Evolutionary conservation across 495 filamentous ascomycete genomes (phyloP).

Genomic region (Penicillium arizonense): DNA sequence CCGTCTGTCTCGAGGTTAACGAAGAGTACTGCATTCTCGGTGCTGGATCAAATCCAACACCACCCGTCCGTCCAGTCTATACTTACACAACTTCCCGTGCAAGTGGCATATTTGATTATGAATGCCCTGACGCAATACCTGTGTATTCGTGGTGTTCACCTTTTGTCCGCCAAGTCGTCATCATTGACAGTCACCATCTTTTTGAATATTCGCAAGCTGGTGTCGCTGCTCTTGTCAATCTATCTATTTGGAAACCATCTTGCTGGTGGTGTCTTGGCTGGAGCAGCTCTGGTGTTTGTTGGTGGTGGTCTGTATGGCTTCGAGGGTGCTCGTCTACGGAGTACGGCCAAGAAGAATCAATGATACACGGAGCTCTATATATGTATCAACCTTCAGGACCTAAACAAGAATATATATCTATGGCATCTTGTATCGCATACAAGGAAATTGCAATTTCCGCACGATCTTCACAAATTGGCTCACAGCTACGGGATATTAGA

Average conservation of each 20-base stretch:
- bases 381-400: neutral
- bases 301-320: conserved; percentile 87
- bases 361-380: neutral
- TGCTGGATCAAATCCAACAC: conserved; percentile 10
- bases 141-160: conserved; percentile 93
- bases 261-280: conserved; percentile 69
- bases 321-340: conserved; percentile 54
- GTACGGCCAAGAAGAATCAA: conserved; percentile 22
- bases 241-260: conserved; percentile 88
- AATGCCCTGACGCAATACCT: conserved; percentile 92
- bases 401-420: neutral
- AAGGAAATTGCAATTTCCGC: too few species aligned
- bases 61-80: conserved; percentile 12
- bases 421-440: neutral
- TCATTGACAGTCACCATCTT: conserved; percentile 95
- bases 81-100: conserved; percentile 58
- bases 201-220: conserved; percentile 92
- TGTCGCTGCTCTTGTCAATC: conserved; percentile 85
- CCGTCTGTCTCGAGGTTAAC: conserved; percentile 1
- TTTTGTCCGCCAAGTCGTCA: conserved; percentile 78
- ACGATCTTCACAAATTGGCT: too few species aligned
- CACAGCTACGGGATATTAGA: too few species aligned
- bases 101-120: conserved; percentile 67
- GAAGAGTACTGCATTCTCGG: conserved; percentile 2
- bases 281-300: conserved; percentile 80